Base-by-base conservation (phyloP, 805 yeast species). In the Wickerhamiella sergipiensis region DNA sequence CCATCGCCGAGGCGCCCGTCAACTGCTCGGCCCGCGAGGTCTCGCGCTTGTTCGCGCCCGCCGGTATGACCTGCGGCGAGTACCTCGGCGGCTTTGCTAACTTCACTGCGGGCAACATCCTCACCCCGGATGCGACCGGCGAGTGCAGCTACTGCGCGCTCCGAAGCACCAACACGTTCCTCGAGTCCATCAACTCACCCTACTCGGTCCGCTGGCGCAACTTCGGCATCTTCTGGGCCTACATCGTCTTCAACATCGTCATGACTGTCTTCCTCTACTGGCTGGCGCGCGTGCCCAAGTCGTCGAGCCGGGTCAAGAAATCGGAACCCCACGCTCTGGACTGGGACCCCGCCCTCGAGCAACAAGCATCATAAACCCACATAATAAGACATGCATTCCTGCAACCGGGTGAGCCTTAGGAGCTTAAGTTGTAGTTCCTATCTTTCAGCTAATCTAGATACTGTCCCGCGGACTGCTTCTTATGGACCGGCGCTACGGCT, bases 31-130 rank as follows among this genome's bases (percentile, higher is more conserved):
- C 51, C 1, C 54, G 57, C 15, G 90, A 83, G 60, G 68, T 74
- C 61, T 71, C 74, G 33, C 66, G 67, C 48, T 64, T 79, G 53
- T 61, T 67, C 33, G 80, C 85, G 1, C 82, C 84, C 9, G 52
- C 56, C 12, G 87, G 87, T 8, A 64, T 65, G 61, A 81, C 89
- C 2, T 85, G 95, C 67, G 75, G 72, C 8, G 68, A 73, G 39
- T 86, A 72, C 64, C 67, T 79, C 59, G 64, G 59, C 5, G 52
- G 60, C 1, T 82, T 70, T 63, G 57, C 81, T 36, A 54, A 64
- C 2, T 31, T 48, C 3, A 69, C 70, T 8, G 57, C 72, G 17
- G 95, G 95, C 5, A 81, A 83, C 62, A 60, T 85, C 43, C 53
- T 59, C 1, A 70, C 83, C 60, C 78, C 81, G 7, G 59, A 67